Percentiles rank a stretch among this genome's conserved stretches.
These are phyloP conservation scores for Backusella luteola DNA, from an alignment of 192 early-diverging fungal genomes.

Conservation along the genomic window DNA sequence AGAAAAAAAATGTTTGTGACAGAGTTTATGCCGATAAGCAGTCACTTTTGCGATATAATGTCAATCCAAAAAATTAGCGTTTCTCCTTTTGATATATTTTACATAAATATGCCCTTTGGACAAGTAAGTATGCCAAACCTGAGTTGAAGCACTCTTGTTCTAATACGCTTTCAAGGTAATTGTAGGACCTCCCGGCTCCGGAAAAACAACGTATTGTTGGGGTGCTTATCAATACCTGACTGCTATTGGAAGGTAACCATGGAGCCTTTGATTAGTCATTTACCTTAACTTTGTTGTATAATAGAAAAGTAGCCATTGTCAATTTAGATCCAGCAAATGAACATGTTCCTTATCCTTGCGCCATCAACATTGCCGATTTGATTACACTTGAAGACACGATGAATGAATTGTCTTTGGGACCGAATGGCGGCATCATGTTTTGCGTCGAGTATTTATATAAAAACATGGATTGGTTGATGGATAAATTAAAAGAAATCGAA, in stretches of 20 bases:
- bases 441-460: slow-evolving; percentile 92
- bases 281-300: not conserved
- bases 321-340: slow-evolving; percentile 99
- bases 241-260: slow-evolving; percentile 60
- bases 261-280: not conserved
- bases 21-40: too few relatives aligned
- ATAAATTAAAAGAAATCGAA: slow-evolving; percentile 60
- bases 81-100: too few relatives aligned
- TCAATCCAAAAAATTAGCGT: too few relatives aligned
- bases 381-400: slow-evolving; percentile 94
- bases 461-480: slow-evolving; percentile 90
- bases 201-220: slow-evolving; percentile 95
- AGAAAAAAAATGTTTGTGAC: not conserved
- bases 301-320: slow-evolving; percentile 79
- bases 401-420: slow-evolving; percentile 85
- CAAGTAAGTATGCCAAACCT: too few relatives aligned
- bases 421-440: slow-evolving; percentile 96
- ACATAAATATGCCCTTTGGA: too few relatives aligned
- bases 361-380: slow-evolving; percentile 82
- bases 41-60: too few relatives aligned
- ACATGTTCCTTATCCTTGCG: slow-evolving; percentile 75
- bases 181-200: slow-evolving; percentile 91
- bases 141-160: not conserved
- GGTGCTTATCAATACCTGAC: slow-evolving; percentile 88
- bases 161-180: slow-evolving; percentile 60